These are phyloP conservation scores for Cucumis hystrix DNA, from an alignment of 306 rosid species.

Conservation along the genomic window DNA sequence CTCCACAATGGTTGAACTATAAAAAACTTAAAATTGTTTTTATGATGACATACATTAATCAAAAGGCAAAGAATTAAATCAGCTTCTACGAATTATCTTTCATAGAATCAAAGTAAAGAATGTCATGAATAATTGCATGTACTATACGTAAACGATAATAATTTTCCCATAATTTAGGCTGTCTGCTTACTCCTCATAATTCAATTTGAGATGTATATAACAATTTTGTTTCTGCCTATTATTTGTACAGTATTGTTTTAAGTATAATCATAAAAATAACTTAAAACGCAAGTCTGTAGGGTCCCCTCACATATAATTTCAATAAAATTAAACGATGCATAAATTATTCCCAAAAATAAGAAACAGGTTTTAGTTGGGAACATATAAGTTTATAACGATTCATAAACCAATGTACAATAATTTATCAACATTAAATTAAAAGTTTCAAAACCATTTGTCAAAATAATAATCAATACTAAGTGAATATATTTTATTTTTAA, in stretches of 20 bases:
- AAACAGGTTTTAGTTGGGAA: not conserved
- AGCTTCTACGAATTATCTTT: no score
- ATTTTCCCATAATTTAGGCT: no score
- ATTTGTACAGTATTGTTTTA: not conserved
- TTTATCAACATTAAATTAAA: not conserved
- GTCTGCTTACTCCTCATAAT: no score
- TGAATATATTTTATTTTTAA: not conserved
- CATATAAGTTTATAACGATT: not conserved
- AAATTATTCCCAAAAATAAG: not conserved
- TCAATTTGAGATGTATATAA: no score
- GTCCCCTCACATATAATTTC: not conserved
- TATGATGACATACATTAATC: no score
- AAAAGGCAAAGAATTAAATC: no score
- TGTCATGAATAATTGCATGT: no score
- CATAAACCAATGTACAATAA: not conserved
- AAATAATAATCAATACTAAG: not conserved
- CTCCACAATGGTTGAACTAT: no score
- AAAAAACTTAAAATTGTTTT: no score
- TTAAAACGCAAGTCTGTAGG: not conserved
- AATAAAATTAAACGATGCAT: not conserved
- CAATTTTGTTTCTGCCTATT: not conserved
- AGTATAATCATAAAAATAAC: not conserved
- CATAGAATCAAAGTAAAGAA: no score
- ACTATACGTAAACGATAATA: no score
- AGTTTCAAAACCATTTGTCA: not conserved